These are phyloP conservation scores for Boletales sp. DNA, from an alignment of 768 basidiomycete genomes.

Conservation along the genomic window DNA sequence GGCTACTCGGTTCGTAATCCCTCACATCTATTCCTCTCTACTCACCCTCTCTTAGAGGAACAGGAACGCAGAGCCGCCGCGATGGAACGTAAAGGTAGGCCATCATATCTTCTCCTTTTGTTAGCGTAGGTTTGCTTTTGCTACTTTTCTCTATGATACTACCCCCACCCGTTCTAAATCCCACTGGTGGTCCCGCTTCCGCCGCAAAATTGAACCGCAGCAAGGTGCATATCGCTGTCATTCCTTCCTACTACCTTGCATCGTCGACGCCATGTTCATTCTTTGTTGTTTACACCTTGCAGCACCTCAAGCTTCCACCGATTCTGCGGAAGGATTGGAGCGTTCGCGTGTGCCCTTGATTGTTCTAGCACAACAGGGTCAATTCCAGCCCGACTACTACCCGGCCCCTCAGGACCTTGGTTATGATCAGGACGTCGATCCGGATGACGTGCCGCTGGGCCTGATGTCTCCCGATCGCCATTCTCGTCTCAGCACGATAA, in stretches of 20 bases:
- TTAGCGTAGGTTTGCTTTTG: slow-evolving; percentile 36
- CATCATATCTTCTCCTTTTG: slow-evolving; percentile 19
- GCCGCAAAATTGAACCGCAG: slow-evolving; percentile 37
- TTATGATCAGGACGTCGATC: slow-evolving; percentile 23
- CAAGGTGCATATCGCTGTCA: slow-evolving; percentile 54
- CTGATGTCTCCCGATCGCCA: slow-evolving; percentile 28
- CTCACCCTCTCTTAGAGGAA: slow-evolving; percentile 48
- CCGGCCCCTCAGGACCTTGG: slow-evolving; percentile 20
- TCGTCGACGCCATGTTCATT: slow-evolving; percentile 18
- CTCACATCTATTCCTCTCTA: not conserved
- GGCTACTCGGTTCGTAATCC: slow-evolving; percentile 61
- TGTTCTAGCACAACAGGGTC: slow-evolving; percentile 55
- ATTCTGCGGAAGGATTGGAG: slow-evolving; percentile 27
- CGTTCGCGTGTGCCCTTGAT: slow-evolving; percentile 58
- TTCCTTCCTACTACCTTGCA: slow-evolving; percentile 20
- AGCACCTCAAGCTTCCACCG: slow-evolving; percentile 18
- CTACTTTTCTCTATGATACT: slow-evolving; percentile 30
- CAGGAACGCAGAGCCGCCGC: slow-evolving; percentile 59
- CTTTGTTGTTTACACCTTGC: slow-evolving; percentile 13
- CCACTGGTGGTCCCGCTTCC: slow-evolving; percentile 34
- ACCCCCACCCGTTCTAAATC: slow-evolving; percentile 27
- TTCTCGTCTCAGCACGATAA: slow-evolving; percentile 58
- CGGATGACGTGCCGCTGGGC: slow-evolving; percentile 31
- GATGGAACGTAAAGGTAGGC: slow-evolving; percentile 85
- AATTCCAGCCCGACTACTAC: slow-evolving; percentile 29